Evolutionary conservation across 306 rosid genomes (phyloP).

Genomic region (Cotoneaster glaucophyllus): DNA sequence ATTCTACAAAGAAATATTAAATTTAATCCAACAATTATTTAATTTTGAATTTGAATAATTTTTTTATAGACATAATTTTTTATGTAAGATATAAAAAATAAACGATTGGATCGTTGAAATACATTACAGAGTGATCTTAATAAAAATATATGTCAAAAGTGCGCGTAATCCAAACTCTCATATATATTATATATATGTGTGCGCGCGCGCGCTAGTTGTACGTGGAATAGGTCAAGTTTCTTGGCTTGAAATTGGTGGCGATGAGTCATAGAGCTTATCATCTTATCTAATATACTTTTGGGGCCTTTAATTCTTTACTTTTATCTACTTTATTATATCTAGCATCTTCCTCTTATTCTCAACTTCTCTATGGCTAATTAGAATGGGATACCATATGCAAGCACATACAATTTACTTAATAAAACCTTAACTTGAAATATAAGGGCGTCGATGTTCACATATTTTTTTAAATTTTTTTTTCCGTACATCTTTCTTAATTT

Average conservation of each 20-base stretch:
- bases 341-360: conserved; percentile 22
- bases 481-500: accelerated
- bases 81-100: too few relatives aligned
- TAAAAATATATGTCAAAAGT: too few relatives aligned
- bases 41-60: too few relatives aligned
- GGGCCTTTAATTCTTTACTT: neutral
- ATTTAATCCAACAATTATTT: too few relatives aligned
- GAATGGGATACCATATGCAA: neutral
- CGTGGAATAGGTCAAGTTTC: neutral
- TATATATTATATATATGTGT: too few relatives aligned
- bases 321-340: conserved; percentile 11
- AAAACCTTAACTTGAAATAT: too few relatives aligned
- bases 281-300: conserved; percentile 11
- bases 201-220: neutral
- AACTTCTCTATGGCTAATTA: neutral
- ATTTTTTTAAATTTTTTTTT: too few relatives aligned
- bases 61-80: too few relatives aligned
- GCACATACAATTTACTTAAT: neutral
- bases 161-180: too few relatives aligned
- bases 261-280: conserved; percentile 26
- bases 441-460: too few relatives aligned
- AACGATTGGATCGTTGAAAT: accelerated
- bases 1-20: too few relatives aligned
- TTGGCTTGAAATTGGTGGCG: conserved; percentile 11
- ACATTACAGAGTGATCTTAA: too few relatives aligned